These are phyloP conservation scores for Irpex lacteus DNA, from an alignment of 1,284 basidiomycete genomes.

Conservation along the genomic window DNA sequence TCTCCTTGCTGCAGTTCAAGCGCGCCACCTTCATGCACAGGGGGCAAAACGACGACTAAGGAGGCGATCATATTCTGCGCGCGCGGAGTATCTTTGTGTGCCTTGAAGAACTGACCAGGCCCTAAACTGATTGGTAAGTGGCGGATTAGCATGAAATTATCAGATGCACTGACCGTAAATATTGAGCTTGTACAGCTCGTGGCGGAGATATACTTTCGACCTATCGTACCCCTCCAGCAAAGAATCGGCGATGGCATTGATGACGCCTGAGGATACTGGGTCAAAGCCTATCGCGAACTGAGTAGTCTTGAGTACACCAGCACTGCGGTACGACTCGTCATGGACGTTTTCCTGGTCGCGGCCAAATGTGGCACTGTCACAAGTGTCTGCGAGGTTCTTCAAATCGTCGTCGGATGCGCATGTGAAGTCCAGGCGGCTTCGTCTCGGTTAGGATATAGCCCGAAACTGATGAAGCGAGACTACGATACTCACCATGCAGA, in stretches of 20 bases:
- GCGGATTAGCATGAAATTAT: background rate
- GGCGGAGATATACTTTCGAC: constrained; percentile 10
- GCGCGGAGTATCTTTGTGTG: constrained; percentile 40
- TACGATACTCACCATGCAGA: background rate
- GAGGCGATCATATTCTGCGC: constrained; percentile 43
- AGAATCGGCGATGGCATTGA: constrained; percentile 13
- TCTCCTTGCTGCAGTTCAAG: constrained; percentile 33
- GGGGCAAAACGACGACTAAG: constrained; percentile 41
- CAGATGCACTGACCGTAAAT: constrained; percentile 23
- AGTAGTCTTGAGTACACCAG: constrained; percentile 21
- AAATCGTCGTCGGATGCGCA: constrained; percentile 6
- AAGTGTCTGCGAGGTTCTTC: constrained; percentile 16
- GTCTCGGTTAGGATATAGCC: background rate
- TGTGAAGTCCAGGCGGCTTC: constrained; percentile 9
- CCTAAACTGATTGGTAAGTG: constrained; percentile 21
- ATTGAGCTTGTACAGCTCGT: constrained; percentile 29
- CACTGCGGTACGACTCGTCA: constrained; percentile 25
- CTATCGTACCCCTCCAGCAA: constrained; percentile 18
- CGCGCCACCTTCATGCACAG: constrained; percentile 37
- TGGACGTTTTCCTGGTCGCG: constrained; percentile 20
- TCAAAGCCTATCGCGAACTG: constrained; percentile 22
- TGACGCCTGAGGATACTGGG: constrained; percentile 12
- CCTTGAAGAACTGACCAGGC: constrained; percentile 39
- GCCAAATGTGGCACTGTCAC: constrained; percentile 25
- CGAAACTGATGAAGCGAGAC: background rate